A percentile compares a stretch with the other conserved stretches of the same genome.
phyloP scores from a whole-genome alignment of 202 grass and related monocot genomes.

The Dendrocalamus latiflorus region DNA sequence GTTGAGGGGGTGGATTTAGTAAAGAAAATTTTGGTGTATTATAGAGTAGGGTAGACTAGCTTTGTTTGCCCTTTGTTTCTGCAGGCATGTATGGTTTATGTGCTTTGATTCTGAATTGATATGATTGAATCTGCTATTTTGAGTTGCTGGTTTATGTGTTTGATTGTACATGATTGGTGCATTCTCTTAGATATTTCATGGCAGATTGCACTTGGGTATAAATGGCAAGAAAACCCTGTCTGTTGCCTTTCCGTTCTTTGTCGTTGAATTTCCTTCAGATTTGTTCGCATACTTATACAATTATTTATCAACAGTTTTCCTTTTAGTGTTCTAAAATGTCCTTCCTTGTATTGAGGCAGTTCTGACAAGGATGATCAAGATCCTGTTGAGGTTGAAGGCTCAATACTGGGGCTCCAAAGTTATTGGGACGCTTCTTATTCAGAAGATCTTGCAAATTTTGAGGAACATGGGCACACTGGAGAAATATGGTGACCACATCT shows the following conservation, averaged over 20 bases:
- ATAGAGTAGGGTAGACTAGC: no score
- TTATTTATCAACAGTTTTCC: background rate
- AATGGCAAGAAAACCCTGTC: background rate
- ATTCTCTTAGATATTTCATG: background rate
- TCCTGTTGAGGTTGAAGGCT: slow-evolving; percentile 64
- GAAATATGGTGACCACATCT: no score
- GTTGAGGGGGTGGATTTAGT: no score
- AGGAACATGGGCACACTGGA: no score
- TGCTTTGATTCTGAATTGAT: no score
- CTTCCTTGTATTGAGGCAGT: slow-evolving; percentile 31
- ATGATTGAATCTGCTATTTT: no score
- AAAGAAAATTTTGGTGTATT: no score
- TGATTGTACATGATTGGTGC: background rate
- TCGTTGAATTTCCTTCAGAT: background rate
- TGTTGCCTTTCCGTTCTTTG: background rate
- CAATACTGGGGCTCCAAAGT: slow-evolving; percentile 83
- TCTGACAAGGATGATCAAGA: slow-evolving; percentile 92
- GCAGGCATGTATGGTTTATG: no score
- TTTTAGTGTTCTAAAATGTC: slow-evolving; percentile 5
- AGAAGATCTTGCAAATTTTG: no score
- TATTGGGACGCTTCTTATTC: slow-evolving; percentile 94
- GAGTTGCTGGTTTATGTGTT: background rate
- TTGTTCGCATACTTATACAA: background rate
- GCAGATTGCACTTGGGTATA: background rate
- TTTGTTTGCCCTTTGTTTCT: no score